Evolutionary conservation across 345 rosid genomes (phyloP).

Genomic region (Brassica incana): DNA sequence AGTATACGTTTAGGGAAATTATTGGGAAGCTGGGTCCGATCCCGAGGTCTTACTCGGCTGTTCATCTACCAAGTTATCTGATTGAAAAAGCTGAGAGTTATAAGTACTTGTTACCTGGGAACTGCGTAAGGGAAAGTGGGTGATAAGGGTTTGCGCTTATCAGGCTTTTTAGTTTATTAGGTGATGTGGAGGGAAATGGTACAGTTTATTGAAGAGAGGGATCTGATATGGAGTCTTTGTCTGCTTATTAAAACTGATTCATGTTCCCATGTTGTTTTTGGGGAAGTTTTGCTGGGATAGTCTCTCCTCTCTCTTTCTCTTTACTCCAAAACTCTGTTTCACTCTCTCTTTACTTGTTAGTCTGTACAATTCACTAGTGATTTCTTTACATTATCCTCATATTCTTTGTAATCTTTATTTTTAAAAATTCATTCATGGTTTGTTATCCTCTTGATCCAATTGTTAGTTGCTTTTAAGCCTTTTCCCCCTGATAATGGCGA

Average conservation of each 20-base stretch:
- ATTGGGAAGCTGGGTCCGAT: background rate
- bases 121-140: background rate
- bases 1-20: background rate
- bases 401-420: background rate
- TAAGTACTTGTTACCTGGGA: background rate
- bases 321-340: background rate
- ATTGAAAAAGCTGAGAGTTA: background rate
- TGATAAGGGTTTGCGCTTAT: background rate
- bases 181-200: no score
- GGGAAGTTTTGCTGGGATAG: background rate
- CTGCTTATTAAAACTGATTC: background rate
- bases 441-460: background rate
- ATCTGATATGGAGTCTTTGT: no score
- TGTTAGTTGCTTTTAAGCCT: background rate
- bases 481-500: background rate
- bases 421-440: background rate
- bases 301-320: background rate
- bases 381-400: background rate
- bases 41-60: background rate
- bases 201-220: no score
- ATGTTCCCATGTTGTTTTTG: background rate
- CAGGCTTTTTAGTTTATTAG: background rate
- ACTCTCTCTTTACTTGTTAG: background rate
- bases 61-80: background rate
- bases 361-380: background rate